Evolutionary conservation across 2,329 filamentous ascomycete genomes (phyloP).

Genomic region (Alternaria hordeiaustralica): DNA sequence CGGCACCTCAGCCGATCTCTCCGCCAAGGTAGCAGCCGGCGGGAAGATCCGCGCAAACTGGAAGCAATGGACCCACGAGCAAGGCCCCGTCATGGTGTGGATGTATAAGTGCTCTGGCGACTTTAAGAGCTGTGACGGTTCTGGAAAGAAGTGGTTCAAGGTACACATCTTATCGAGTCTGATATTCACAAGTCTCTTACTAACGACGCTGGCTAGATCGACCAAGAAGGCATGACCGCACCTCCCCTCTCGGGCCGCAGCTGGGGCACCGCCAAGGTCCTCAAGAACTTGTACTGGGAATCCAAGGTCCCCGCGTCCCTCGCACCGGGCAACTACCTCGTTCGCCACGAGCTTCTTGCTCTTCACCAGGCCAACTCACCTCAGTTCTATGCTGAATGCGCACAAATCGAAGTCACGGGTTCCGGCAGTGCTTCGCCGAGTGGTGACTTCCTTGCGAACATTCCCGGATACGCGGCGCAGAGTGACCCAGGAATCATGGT

Average conservation of each 20-base stretch:
- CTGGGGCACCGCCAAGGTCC: constrained; percentile 59
- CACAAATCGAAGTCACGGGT: constrained; percentile 61
- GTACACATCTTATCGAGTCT: constrained; percentile 40
- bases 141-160: constrained; percentile 64
- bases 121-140: constrained; percentile 60
- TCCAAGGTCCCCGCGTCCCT: constrained; percentile 59
- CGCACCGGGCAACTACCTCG: constrained; percentile 36
- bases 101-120: constrained; percentile 57
- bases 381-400: constrained; percentile 64
- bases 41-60: constrained; percentile 60
- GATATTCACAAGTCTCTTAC: background rate
- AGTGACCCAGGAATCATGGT: constrained; percentile 60
- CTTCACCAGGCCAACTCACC: constrained; percentile 61
- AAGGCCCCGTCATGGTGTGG: constrained; percentile 67
- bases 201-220: constrained; percentile 31
- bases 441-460: constrained; percentile 52
- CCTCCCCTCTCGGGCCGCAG: constrained; percentile 54
- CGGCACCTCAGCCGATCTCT: constrained; percentile 49
- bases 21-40: constrained; percentile 58
- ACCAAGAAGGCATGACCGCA: constrained; percentile 60
- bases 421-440: constrained; percentile 55
- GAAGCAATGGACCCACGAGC: constrained; percentile 65
- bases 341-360: constrained; percentile 64
- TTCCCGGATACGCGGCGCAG: constrained; percentile 52
- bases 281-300: constrained; percentile 60